Evolutionary conservation across 768 basidiomycete species (phyloP).

Genomic region (Lentinula guzmanii): DNA sequence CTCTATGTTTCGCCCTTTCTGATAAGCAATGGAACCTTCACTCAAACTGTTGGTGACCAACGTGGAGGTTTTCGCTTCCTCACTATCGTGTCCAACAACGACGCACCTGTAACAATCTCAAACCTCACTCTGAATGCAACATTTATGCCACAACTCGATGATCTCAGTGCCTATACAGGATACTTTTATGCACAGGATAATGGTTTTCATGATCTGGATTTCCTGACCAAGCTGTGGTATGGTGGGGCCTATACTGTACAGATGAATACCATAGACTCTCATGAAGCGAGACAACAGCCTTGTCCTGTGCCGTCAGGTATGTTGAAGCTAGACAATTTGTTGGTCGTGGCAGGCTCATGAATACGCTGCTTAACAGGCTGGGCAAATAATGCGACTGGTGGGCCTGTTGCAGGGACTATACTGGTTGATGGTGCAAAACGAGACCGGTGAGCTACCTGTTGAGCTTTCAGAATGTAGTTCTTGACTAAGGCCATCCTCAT

Average conservation of each 20-base stretch:
- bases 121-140: slow-evolving; percentile 46
- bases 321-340: background rate
- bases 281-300: slow-evolving; percentile 27
- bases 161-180: slow-evolving; percentile 43
- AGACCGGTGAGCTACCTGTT: slow-evolving; percentile 28
- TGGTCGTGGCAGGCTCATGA: background rate
- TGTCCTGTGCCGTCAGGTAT: slow-evolving; percentile 19
- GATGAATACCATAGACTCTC: slow-evolving; percentile 42
- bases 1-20: slow-evolving; percentile 25
- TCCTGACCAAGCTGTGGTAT: slow-evolving; percentile 55
- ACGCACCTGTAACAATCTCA: slow-evolving; percentile 30
- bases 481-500: too few relatives aligned
- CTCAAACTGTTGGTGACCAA: slow-evolving; percentile 29
- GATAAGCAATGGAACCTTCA: slow-evolving; percentile 18
- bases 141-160: slow-evolving; percentile 46
- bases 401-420: slow-evolving; percentile 42
- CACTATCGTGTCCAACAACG: slow-evolving; percentile 35
- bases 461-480: background rate
- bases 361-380: slow-evolving; percentile 24
- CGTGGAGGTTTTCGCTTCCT: slow-evolving; percentile 52
- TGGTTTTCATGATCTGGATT: slow-evolving; percentile 35
- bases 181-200: slow-evolving; percentile 46
- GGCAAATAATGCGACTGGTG: slow-evolving; percentile 42
- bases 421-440: slow-evolving; percentile 50
- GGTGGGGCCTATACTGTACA: slow-evolving; percentile 59